Percentiles rank a stretch among this genome's conserved stretches.
These are phyloP conservation scores for Ascochyta fabae DNA, from an alignment of 2,329 filamentous ascomycete genomes.

Conservation along the genomic window DNA sequence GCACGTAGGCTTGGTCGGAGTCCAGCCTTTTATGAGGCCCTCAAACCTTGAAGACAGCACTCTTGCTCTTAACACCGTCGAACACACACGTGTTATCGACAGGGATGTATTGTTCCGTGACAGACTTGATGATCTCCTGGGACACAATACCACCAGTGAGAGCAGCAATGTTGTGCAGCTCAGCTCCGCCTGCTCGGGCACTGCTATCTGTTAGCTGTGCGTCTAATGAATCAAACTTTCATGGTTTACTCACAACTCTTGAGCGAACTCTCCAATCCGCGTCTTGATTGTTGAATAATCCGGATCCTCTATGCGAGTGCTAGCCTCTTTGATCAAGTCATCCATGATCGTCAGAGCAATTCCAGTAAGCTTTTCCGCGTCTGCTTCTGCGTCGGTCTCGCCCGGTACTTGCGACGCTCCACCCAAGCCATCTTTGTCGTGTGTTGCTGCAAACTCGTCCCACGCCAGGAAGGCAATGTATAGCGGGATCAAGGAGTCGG, in stretches of 20 bases:
- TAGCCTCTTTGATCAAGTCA: slow-evolving; percentile 52
- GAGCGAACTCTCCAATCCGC: slow-evolving; percentile 46
- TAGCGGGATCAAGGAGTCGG: slow-evolving; percentile 55
- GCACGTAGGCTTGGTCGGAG: too few relatives aligned
- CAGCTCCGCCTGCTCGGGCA: slow-evolving; percentile 78
- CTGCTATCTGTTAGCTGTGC: slow-evolving; percentile 40
- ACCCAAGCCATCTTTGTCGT: slow-evolving; percentile 45
- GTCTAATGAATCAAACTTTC: background rate
- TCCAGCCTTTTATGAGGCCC: background rate
- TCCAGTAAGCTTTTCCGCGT: slow-evolving; percentile 51
- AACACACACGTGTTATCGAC: slow-evolving; percentile 69
- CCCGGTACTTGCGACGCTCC: slow-evolving; percentile 48
- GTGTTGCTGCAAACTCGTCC: slow-evolving; percentile 54
- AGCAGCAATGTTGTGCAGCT: slow-evolving; percentile 91
- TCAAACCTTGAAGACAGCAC: slow-evolving; percentile 57
- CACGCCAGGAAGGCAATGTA: slow-evolving; percentile 60
- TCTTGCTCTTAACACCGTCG: slow-evolving; percentile 65
- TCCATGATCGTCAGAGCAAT: slow-evolving; percentile 53
- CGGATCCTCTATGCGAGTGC: slow-evolving; percentile 49
- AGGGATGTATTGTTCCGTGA: slow-evolving; percentile 72
- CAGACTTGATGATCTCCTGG: slow-evolving; percentile 94
- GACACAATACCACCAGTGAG: slow-evolving; percentile 89
- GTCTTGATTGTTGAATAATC: slow-evolving; percentile 49
- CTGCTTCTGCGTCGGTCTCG: slow-evolving; percentile 37
- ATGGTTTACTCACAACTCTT: slow-evolving; percentile 54